Percentiles rank a stretch among this genome's conserved stretches.
Conservation (phyloP, 2,329 filamentous ascomycete species). For the Arthrinium phaeospermum region DNA sequence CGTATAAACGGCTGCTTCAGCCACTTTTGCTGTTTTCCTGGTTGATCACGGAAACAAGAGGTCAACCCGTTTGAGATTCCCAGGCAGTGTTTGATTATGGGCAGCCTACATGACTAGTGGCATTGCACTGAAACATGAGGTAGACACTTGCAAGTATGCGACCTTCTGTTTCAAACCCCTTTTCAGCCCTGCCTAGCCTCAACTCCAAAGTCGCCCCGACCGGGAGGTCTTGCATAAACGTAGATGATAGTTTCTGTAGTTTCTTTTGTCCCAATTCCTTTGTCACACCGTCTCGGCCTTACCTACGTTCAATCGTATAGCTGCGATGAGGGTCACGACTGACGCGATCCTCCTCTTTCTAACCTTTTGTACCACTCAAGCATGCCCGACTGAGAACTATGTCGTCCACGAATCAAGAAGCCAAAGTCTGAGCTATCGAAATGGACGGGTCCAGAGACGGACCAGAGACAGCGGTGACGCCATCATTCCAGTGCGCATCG, state of each 20-base stretch:
- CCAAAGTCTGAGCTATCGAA: background rate
- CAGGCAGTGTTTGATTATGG: background rate
- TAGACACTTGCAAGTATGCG: background rate
- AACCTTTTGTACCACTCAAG: background rate
- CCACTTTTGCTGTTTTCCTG: background rate
- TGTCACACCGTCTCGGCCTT: background rate
- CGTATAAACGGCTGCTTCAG: background rate
- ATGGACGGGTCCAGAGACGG: background rate
- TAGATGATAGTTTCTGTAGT: background rate
- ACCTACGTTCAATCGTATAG: background rate
- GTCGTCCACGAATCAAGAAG: background rate
- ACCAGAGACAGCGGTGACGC: background rate
- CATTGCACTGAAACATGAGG: background rate
- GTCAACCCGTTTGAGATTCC: background rate
- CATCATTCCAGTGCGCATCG: constrained; percentile 20
- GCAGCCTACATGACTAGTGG: background rate
- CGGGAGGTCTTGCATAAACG: background rate
- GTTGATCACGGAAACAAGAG: background rate
- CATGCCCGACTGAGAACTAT: background rate
- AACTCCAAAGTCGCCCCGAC: background rate
- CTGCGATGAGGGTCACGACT: background rate
- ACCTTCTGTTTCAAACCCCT: background rate
- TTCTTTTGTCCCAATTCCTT: background rate
- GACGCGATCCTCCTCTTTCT: background rate
- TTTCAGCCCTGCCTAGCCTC: background rate